Percentiles rank a stretch among this genome's conserved stretches.
Conservation (phyloP, 2,329 filamentous ascomycete genomes). For the Cladosporium sp. region DNA sequence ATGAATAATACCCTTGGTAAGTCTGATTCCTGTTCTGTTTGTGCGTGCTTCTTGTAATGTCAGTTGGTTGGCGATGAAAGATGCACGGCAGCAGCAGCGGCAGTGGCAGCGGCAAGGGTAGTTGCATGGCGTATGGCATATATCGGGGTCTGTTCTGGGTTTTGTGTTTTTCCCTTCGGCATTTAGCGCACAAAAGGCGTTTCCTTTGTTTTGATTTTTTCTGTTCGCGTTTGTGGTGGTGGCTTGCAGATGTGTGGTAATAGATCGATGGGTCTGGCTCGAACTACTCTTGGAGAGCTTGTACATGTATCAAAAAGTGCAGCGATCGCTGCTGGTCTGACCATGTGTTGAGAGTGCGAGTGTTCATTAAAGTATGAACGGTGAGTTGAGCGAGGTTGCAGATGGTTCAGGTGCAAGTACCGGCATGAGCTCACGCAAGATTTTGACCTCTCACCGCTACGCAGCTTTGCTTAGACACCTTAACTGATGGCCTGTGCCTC, state of each 20-base stretch:
- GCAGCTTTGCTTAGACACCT: neutral
- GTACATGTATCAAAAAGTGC: conserved; percentile 8
- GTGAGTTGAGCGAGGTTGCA: neutral
- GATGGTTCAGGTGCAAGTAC: neutral
- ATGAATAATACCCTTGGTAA: neutral
- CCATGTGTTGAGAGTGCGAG: neutral
- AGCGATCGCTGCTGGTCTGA: neutral
- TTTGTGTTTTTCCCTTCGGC: neutral
- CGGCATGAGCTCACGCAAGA: neutral
- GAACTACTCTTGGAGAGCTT: neutral
- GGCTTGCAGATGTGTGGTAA: neutral
- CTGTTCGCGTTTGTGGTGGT: neutral
- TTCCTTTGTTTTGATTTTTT: neutral
- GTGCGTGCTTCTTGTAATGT: neutral
- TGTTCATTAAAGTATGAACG: neutral
- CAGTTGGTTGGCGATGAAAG: neutral
- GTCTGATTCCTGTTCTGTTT: neutral
- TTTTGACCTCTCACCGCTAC: neutral
- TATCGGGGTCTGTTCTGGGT: neutral
- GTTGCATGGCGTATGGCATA: conserved; percentile 4
- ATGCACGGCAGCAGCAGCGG: neutral
- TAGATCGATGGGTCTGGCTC: neutral
- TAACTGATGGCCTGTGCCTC: no score
- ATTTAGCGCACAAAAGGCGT: conserved; percentile 3
- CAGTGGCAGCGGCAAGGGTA: neutral